Evolutionary conservation across 1,284 basidiomycete genomes (phyloP), one percentile per base, ranked within the genome.

Genomic region (Leccinum angustisporum): DNA sequence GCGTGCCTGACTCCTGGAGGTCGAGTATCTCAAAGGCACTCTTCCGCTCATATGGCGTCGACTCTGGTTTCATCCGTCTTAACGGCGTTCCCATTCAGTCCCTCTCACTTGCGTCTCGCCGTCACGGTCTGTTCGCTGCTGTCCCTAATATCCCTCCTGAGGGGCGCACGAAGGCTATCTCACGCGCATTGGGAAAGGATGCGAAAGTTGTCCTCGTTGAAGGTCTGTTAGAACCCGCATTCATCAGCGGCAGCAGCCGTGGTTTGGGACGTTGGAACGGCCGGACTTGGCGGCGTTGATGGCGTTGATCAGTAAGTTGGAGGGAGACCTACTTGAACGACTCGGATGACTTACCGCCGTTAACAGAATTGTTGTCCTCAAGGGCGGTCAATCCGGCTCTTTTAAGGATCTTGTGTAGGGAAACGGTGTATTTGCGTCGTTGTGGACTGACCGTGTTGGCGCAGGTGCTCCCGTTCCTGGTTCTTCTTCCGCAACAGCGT

Each of bases 101-200:
- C 66, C 84, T 97, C 11, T 95, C 93, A 0, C 92, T 95, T 72
- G 78, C 81, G 40, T 21, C 21, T 21, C 21, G 21, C 51, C n/a
- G n/a, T n/a, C n/a, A n/a, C n/a, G n/a, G n/a, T 84, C 85, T 66
- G 84, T 91, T 97, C 63, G 92, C 93, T 25, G 89, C 91, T 34
- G 88, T 94, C 7, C 92, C 92, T 2, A 90, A 94, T 54, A 87
- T 86, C 66, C 86, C 86, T 30, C 86, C 89, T n/a, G 92, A 94
- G 77, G 92, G 92, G 77, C 93, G 95, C 71, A 83, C 90, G 4
- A 91, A 95, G 11, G 90, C 94, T 11, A 89, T 97, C 68, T 94
- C 95, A 0, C 81, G 93, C 56, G 94, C 93, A 3, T 80, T 97
- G 55, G 77, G 93, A 60, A 96, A 96, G 77, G 87, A 91, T 70